Evolutionary conservation across 352 stramenopile species (phyloP), one percentile per base, ranked within the genome.

Genomic region (Phytophthora quininea): DNA sequence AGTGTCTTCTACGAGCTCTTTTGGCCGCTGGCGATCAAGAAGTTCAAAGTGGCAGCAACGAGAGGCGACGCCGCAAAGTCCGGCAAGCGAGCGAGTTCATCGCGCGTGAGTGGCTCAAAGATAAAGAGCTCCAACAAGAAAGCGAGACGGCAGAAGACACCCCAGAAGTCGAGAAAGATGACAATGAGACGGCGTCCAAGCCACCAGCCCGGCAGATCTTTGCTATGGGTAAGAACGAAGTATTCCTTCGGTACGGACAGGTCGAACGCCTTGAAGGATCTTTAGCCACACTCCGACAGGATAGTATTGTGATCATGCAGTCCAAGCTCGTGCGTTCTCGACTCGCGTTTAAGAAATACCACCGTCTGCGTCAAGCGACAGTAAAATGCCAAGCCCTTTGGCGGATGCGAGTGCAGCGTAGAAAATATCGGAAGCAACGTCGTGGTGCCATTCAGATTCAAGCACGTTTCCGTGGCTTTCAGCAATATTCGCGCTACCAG

Each of bases 191-290:
- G n/a, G 30, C 37, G 33, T 31, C 54, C 5, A 10, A 51, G 42
- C 24, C 52, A 48, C 53, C 52, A 15, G n/a, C 37, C 54, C 64
- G 69, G 43, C 65, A 82, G 45, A 59, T 79, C 9, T 91, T 92
- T 62, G 83, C 81, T 0, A 88, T 93, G 76, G 85, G 85, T 3
- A 80, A 69, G 15, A 72, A 89, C 37, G 85, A 95, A 62, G 72
- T 95, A 0, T 95, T 93, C 45, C 55, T 95, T 24, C 84, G 85
- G 1, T 93, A 95, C 48, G 87, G 85, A 0, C 85, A 95, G 54
- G 48, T 95, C 1, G 87, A 95, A 62, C 79, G 80, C 29, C 73
- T 95, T 10, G 85, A 93, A 32, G 79, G 76, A 4, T 79, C 74
- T 4, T 65, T 87, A 10, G 69, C 71, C 1, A 57, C 66, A 1